Percentiles rank a stretch among this genome's conserved stretches.
These are phyloP conservation scores for Penicillium atrosanguineum DNA, from an alignment of 495 filamentous ascomycete genomes.

Conservation along the genomic window DNA sequence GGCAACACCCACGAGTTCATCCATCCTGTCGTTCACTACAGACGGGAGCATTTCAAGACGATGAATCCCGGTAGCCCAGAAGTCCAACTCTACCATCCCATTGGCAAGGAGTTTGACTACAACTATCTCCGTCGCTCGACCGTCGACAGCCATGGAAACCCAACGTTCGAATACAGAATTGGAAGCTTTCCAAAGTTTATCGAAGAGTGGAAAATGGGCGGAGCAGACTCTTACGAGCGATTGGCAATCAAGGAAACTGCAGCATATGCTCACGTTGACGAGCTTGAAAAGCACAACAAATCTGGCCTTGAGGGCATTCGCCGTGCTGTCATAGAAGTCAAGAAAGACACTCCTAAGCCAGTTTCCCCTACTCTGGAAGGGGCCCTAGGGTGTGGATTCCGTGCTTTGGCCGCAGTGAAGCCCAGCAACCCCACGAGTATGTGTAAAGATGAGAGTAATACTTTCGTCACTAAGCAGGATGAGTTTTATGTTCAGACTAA, in stretches of 20 bases:
- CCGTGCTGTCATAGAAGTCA: background rate
- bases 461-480: background rate
- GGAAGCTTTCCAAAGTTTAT: conserved; percentile 4
- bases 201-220: conserved; percentile 22
- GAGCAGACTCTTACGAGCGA: conserved; percentile 20
- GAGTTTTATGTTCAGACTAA: background rate
- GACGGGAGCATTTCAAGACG: conserved; percentile 7
- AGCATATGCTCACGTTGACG: conserved; percentile 21
- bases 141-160: conserved; percentile 4
- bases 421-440: background rate
- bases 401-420: background rate
- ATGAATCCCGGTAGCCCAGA: conserved; percentile 2
- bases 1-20: conserved; percentile 16
- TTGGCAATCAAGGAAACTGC: conserved; percentile 14
- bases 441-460: too few relatives aligned
- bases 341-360: background rate
- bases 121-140: conserved; percentile 10
- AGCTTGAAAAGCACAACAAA: conserved; percentile 5
- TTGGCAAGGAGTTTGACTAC: conserved; percentile 1
- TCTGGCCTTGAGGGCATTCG: background rate
- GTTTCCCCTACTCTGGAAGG: background rate
- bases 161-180: conserved; percentile 15
- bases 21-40: conserved; percentile 20
- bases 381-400: background rate
- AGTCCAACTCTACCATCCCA: conserved; percentile 10